Evolutionary conservation across 345 rosid species (phyloP).

Genomic region (Excoecaria agallocha): DNA sequence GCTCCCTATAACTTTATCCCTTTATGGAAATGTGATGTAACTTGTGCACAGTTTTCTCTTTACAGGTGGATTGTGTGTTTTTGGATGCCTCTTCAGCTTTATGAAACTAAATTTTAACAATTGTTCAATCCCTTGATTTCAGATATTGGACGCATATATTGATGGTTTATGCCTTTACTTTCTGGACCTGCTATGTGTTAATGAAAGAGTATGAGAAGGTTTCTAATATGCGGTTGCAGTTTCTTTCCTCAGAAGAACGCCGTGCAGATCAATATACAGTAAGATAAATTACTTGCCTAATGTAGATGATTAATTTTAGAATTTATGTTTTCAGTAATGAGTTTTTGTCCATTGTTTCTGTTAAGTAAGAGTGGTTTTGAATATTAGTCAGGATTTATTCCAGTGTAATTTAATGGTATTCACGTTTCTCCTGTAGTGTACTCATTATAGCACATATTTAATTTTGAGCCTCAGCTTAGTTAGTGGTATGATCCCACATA

Average conservation of each 20-base stretch:
- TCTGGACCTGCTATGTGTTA: constrained; percentile 85
- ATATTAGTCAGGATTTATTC: neutral
- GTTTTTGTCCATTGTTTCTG: neutral
- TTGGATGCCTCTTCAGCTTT: neutral
- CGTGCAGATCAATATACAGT: constrained; percentile 92
- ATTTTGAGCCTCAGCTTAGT: neutral
- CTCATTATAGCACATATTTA: neutral
- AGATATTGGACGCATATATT: constrained; percentile 81
- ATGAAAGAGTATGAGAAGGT: constrained; percentile 77
- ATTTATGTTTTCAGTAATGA: neutral
- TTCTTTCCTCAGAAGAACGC: constrained; percentile 76
- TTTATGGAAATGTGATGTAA: neutral
- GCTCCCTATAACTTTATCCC: neutral
- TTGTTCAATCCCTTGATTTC: constrained; percentile 16
- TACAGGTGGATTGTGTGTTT: neutral
- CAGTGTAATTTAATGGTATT: neutral
- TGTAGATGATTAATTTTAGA: constrained; percentile 1
- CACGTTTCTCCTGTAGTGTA: neutral
- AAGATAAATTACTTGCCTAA: constrained; percentile 24
- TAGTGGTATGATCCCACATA: neutral
- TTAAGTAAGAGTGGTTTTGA: neutral
- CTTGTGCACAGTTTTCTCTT: neutral
- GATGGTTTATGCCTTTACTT: constrained; percentile 80
- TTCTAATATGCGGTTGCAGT: constrained; percentile 78
- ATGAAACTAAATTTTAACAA: neutral